phyloP scores from a whole-genome alignment of 2,329 filamentous ascomycete species.

The Pseudogymnoascus sp. region DNA sequence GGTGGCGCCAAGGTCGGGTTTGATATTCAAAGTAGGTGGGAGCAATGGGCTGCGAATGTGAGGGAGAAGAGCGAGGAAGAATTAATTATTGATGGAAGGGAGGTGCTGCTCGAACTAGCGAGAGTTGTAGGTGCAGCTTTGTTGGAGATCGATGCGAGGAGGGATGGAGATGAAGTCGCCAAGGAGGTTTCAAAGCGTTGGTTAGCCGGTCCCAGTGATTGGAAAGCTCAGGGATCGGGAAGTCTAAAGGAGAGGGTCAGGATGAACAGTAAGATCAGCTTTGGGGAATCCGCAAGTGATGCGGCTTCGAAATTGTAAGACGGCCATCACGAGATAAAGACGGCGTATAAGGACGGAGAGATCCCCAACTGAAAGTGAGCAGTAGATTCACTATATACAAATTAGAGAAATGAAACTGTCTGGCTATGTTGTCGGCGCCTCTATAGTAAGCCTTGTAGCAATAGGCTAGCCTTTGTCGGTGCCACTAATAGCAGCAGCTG shows the following conservation, averaged over 20 bases:
- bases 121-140: constrained; percentile 28
- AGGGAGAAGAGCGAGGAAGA: constrained; percentile 24
- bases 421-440: background rate
- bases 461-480: background rate
- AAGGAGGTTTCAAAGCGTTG: constrained; percentile 25
- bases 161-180: constrained; percentile 28
- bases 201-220: constrained; percentile 15
- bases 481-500: no score
- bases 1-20: constrained; percentile 14
- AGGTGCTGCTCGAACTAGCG: constrained; percentile 27
- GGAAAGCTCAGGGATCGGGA: background rate
- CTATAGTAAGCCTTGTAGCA: background rate
- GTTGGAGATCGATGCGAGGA: constrained; percentile 28
- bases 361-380: background rate
- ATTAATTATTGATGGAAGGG: constrained; percentile 26
- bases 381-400: background rate
- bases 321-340: background rate
- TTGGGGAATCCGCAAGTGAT: background rate
- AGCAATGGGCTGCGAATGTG: constrained; percentile 16
- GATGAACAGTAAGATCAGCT: constrained; percentile 3
- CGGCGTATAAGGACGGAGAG: background rate
- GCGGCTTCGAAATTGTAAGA: constrained; percentile 4
- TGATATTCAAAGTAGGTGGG: constrained; percentile 13
- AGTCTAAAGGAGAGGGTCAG: background rate
- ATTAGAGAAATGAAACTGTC: background rate